Evolutionary conservation across 2,329 filamentous ascomycete species (phyloP), one percentile per base, ranked within the genome.

Genomic region (Sarocladiaceae sp.): DNA sequence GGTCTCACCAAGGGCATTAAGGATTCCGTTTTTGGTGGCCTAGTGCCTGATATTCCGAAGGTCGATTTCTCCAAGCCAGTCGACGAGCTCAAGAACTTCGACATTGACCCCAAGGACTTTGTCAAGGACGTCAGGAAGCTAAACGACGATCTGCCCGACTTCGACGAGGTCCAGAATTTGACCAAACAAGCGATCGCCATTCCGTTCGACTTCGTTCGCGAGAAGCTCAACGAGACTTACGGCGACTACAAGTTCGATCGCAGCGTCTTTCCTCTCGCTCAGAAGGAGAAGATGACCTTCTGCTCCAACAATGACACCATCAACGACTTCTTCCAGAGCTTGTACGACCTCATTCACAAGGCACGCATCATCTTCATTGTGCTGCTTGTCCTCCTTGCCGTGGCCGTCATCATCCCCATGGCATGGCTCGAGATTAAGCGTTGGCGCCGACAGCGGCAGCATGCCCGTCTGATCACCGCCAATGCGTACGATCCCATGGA

Each of bases 241-340:
- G 76, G 80, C 41, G 75, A 70, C 49, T 97, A 89, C 70, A 74
- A 72, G 24, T 95, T 97, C 59, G 80, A 96, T 59, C 74, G 81
- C 13, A 77, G 78, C 11, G 65, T 84, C 9, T 91, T 98, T 54
- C 88, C 90, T 0, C 75, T 95, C 3, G 89, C 93, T 2, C 69
- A 83, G 54, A 95, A 95, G 68, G 76, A 94, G 62, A 69, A 80
- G 29, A 72, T 98, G 44, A 83, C 76, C 1, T 97, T 98, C 68
- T 98, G 93, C 69, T 88, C 88, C 33, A 80, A 88, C 58, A 88
- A 93, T 65, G 76, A 87, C 51, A 80, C 78, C 24, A 85, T 98
- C 63, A 80, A 83, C 57, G 73, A 82, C 51, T 97, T 97, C 70
- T 98, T 98, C 63, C 69, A 82, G 46, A 72, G 72, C 11, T 71